Evolutionary conservation across 306 rosid genomes (phyloP).

Genomic region (Alnus rubra): DNA sequence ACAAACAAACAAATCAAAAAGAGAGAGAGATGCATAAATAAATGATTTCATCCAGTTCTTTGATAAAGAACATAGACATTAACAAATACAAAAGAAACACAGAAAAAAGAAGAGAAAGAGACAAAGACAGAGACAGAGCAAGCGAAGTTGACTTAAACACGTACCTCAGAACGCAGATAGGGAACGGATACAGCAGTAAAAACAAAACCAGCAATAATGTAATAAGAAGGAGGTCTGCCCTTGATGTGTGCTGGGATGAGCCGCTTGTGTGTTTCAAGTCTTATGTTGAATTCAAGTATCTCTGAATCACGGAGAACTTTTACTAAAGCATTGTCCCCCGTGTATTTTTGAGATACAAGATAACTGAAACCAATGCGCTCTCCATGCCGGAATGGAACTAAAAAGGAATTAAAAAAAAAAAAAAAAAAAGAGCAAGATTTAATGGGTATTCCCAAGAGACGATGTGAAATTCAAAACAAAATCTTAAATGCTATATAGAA

Average conservation of each 20-base stretch:
- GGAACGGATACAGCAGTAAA: conserved; percentile 87
- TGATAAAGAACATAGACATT: background rate
- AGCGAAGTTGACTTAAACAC: conserved; percentile 23
- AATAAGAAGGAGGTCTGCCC: conserved; percentile 94
- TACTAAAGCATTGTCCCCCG: conserved; percentile 56
- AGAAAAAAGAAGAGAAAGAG: background rate
- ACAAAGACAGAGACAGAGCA: background rate
- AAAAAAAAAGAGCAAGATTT: background rate
- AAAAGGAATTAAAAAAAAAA: background rate
- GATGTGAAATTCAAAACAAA: background rate
- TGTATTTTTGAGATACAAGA: conserved; percentile 80
- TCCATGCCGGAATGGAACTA: conserved; percentile 93
- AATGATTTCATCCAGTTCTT: background rate
- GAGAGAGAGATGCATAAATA: background rate
- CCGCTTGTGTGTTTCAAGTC: conserved; percentile 67
- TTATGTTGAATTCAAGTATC: conserved; percentile 55
- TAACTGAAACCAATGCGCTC: conserved; percentile 97
- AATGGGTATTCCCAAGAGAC: background rate
- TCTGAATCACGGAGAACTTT: conserved; percentile 54
- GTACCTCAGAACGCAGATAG: conserved; percentile 96
- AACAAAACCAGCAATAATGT: conserved; percentile 92
- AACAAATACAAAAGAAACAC: background rate
- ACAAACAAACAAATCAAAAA: background rate
- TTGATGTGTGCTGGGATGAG: conserved; percentile 89
- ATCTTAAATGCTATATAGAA: background rate